These are phyloP conservation scores for Colletotrichum tabaci DNA, from an alignment of 2,329 filamentous ascomycete genomes.

Conservation along the genomic window DNA sequence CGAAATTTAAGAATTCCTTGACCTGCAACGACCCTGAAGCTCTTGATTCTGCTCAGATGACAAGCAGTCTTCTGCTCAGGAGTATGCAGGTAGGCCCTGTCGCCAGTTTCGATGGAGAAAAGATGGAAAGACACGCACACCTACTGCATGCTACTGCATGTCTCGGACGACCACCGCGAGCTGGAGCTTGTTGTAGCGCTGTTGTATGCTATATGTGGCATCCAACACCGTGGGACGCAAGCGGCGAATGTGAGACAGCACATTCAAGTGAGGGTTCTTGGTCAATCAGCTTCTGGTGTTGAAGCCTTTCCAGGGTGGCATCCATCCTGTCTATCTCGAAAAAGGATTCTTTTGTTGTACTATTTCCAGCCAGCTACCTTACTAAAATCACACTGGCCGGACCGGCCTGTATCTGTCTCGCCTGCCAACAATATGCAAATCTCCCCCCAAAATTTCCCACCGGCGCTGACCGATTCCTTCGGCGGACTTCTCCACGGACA, in stretches of 20 bases:
- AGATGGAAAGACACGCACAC: background rate
- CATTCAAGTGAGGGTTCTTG: background rate
- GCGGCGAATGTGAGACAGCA: background rate
- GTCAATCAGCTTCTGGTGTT: background rate
- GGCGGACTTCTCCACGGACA: conserved; percentile 40
- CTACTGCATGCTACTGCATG: conserved; percentile 10
- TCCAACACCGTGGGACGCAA: conserved; percentile 8
- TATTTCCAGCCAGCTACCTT: background rate
- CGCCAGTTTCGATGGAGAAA: background rate
- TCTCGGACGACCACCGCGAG: conserved; percentile 8
- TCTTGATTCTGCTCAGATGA: background rate
- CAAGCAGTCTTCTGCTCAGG: background rate
- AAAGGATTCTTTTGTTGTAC: background rate
- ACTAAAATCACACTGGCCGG: background rate
- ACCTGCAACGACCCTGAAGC: background rate
- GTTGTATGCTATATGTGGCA: background rate
- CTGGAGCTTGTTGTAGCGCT: background rate
- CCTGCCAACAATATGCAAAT: background rate
- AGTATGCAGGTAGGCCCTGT: background rate
- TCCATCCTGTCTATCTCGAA: background rate
- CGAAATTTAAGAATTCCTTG: conserved; percentile 1
- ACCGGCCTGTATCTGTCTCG: background rate
- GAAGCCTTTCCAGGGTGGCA: conserved; percentile 9
- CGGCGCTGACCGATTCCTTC: background rate
- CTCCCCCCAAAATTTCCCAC: background rate